Conservation (phyloP, 2,329 filamentous ascomycete species). For the Paecilomyces fulvus region DNA sequence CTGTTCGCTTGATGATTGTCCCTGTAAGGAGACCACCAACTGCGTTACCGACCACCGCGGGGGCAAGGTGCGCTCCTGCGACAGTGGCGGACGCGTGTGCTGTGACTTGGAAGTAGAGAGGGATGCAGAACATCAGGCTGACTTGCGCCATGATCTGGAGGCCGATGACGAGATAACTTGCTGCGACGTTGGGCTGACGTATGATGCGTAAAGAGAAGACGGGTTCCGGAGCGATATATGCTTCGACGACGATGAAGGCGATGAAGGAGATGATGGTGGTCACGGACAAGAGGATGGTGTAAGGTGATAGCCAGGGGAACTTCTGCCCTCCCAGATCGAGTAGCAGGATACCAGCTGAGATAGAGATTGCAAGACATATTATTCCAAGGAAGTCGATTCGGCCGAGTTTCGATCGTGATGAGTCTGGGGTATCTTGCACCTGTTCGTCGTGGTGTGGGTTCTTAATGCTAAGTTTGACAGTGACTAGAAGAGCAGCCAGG, state of each 20-base stretch:
- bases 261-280: slow-evolving; percentile 4
- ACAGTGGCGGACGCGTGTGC: slow-evolving; percentile 48
- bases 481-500: slow-evolving; percentile 42
- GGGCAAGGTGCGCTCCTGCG: slow-evolving; percentile 55
- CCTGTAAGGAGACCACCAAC: slow-evolving; percentile 54
- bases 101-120: slow-evolving; percentile 62
- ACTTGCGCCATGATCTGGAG: slow-evolving; percentile 52
- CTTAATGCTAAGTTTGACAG: slow-evolving; percentile 27
- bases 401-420: slow-evolving; percentile 28
- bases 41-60: slow-evolving; percentile 60
- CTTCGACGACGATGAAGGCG: slow-evolving; percentile 24
- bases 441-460: not conserved
- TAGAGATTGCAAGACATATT: slow-evolving; percentile 34
- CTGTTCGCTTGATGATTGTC: slow-evolving; percentile 48
- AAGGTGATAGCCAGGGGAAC: slow-evolving; percentile 22
- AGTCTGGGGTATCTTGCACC: slow-evolving; percentile 1
- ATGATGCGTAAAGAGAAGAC: slow-evolving; percentile 30
- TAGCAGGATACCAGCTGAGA: slow-evolving; percentile 38
- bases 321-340: slow-evolving; percentile 43
- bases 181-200: slow-evolving; percentile 18
- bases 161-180: slow-evolving; percentile 35
- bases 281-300: slow-evolving; percentile 12
- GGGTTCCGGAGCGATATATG: slow-evolving; percentile 23
- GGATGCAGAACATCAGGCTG: slow-evolving; percentile 57
- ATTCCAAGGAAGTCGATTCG: slow-evolving; percentile 55